Evolutionary conservation across 805 yeast species (phyloP).

Genomic region (Pichia pseudocactophila): DNA sequence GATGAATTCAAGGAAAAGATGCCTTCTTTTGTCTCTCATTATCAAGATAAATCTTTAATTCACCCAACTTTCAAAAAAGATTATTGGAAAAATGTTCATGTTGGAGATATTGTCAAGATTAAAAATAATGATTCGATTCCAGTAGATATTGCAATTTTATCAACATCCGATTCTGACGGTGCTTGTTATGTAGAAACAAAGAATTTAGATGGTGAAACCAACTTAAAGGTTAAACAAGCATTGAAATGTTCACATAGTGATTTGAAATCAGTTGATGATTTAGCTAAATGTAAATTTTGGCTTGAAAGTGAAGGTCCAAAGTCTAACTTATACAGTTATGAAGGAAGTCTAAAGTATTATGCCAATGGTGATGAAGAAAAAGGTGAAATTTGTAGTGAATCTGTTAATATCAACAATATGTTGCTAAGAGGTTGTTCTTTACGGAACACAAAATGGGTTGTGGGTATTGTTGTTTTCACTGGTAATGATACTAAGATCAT

Average conservation of each 20-base stretch:
- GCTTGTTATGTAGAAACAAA: constrained; percentile 69
- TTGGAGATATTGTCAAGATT: constrained; percentile 64
- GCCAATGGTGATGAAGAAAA: constrained; percentile 29
- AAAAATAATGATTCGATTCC: constrained; percentile 69
- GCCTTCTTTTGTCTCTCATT: constrained; percentile 25
- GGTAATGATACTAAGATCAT: constrained; percentile 76
- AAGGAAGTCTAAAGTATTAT: constrained; percentile 53
- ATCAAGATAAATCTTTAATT: constrained; percentile 7
- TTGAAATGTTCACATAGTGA: constrained; percentile 43
- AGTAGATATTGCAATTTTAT: constrained; percentile 59
- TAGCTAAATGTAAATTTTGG: constrained; percentile 48
- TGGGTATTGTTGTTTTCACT: constrained; percentile 68
- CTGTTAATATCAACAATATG: constrained; percentile 60
- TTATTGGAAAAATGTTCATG: constrained; percentile 66
- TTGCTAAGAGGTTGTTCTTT: constrained; percentile 68
- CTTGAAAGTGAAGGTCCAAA: constrained; percentile 83
- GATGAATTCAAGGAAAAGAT: constrained; percentile 5
- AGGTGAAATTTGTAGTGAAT: constrained; percentile 40
- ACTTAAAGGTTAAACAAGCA: constrained; percentile 68
- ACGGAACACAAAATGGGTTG: constrained; percentile 76
- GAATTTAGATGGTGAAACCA: constrained; percentile 75
- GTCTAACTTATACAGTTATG: constrained; percentile 65
- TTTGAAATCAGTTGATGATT: constrained; percentile 34
- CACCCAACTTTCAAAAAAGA: constrained; percentile 31
- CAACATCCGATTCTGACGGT: constrained; percentile 64